Conservation (phyloP, 2,329 filamentous ascomycete genomes). For the Calonectria crousiana region DNA sequence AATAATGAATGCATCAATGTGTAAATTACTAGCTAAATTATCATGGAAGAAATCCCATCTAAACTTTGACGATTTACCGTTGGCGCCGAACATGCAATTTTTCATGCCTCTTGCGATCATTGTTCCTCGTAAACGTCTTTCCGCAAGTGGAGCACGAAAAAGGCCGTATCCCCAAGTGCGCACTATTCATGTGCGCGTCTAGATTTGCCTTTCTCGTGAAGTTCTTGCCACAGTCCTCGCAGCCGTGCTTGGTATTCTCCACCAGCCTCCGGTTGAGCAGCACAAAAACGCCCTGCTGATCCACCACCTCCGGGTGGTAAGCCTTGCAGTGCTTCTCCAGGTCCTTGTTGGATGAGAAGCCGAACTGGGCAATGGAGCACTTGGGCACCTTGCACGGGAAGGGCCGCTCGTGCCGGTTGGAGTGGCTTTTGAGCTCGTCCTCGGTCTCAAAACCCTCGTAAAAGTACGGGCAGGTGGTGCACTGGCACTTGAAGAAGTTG, state of each 20-base stretch:
- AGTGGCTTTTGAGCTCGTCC: slow-evolving; percentile 49
- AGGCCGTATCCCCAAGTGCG: slow-evolving; percentile 50
- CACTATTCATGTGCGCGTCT: slow-evolving; percentile 49
- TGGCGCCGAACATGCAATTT: slow-evolving; percentile 37
- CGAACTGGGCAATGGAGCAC: slow-evolving; percentile 51
- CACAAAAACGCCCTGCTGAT: not conserved
- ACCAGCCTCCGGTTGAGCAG: not conserved
- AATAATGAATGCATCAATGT: no score
- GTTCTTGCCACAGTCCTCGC: slow-evolving; percentile 49
- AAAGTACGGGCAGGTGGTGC: slow-evolving; percentile 56
- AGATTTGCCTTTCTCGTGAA: slow-evolving; percentile 54
- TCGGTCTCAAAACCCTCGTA: slow-evolving; percentile 53
- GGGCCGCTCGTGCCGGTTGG: slow-evolving; percentile 54
- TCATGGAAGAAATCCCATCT: no score
- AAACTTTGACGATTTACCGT: not conserved
- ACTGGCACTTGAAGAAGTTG: slow-evolving; percentile 55
- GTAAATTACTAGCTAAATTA: not conserved
- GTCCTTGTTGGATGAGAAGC: slow-evolving; percentile 56
- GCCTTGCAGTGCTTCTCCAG: slow-evolving; percentile 40
- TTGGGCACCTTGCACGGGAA: slow-evolving; percentile 50
- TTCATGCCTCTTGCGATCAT: slow-evolving; percentile 50
- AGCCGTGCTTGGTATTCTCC: slow-evolving; percentile 37
- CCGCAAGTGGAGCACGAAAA: slow-evolving; percentile 46
- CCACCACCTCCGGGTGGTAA: slow-evolving; percentile 13
- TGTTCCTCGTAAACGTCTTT: slow-evolving; percentile 48